Conservation (phyloP, 352 stramenopile genomes). For the Phytophthora megakarya region DNA sequence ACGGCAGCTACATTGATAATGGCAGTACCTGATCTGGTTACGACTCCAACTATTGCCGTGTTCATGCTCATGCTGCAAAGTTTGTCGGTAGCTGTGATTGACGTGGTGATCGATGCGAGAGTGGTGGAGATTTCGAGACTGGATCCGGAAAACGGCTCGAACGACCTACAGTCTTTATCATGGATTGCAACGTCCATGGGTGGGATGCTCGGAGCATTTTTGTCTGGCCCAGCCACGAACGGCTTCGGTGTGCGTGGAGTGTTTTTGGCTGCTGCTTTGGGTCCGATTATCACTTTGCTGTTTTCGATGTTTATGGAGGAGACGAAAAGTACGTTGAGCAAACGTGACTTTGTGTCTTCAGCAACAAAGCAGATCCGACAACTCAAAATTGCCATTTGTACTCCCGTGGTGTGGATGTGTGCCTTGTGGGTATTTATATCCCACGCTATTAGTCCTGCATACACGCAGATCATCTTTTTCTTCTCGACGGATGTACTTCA, state of each 20-base stretch:
- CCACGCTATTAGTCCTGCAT: constrained; percentile 92
- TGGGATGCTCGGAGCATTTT: constrained; percentile 93
- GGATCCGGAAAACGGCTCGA: constrained; percentile 82
- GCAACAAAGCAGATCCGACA: constrained; percentile 59
- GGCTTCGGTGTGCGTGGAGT: constrained; percentile 89
- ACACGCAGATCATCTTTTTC: constrained; percentile 95
- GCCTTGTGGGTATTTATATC: constrained; percentile 96
- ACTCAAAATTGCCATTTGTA: constrained; percentile 81
- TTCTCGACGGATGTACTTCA: constrained; percentile 96
- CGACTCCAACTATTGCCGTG: constrained; percentile 54
- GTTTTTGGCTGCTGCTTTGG: constrained; percentile 90
- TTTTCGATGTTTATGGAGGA: constrained; percentile 93
- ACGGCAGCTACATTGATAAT: constrained; percentile 59
- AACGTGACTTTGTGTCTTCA: constrained; percentile 53
- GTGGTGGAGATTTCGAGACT: constrained; percentile 94
- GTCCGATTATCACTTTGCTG: constrained; percentile 90
- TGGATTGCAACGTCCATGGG: constrained; percentile 93
- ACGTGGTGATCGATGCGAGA: constrained; percentile 96
- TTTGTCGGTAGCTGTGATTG: constrained; percentile 92
- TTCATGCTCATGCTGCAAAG: constrained; percentile 83
- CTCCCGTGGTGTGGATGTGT: constrained; percentile 94
- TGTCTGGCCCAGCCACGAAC: constrained; percentile 90
- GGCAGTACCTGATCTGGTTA: constrained; percentile 59
- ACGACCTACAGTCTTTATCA: constrained; percentile 94
- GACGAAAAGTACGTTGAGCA: constrained; percentile 46